Evolutionary conservation across 768 basidiomycete genomes (phyloP).

Genomic region (Boletus pseudo-olivaceus): DNA sequence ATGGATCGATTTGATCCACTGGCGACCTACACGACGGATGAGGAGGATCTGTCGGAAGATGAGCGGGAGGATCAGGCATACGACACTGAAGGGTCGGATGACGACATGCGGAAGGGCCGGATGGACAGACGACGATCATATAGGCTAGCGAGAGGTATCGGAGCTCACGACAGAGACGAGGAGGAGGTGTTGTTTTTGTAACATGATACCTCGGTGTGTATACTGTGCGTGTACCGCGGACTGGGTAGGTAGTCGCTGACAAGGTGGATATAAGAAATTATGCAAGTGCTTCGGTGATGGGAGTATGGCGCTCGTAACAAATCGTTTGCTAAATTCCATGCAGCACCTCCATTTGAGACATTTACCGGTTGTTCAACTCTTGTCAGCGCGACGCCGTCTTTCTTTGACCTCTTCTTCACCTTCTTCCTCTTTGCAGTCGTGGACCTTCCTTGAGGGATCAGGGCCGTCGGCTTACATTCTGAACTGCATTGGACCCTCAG

Average conservation of each 20-base stretch:
- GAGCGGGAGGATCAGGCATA: conserved; percentile 28
- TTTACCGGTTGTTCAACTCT: not conserved
- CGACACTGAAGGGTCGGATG: conserved; percentile 22
- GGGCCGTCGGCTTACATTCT: conserved; percentile 8
- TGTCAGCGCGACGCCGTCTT: not conserved
- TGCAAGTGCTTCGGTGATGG: not conserved
- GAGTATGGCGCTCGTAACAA: not conserved
- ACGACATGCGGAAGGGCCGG: conserved; percentile 17
- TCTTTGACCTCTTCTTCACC: conserved; percentile 1
- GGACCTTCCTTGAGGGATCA: conserved; percentile 9
- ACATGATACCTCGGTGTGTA: not conserved
- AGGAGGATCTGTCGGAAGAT: conserved; percentile 33
- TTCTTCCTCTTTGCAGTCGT: not conserved
- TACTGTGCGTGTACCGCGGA: too few relatives aligned
- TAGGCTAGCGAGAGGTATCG: conserved; percentile 56
- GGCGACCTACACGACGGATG: conserved; percentile 51
- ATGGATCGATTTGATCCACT: conserved; percentile 31
- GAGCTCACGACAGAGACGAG: conserved; percentile 24
- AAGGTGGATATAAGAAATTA: conserved; percentile 4
- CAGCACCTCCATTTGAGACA: conserved; percentile 2
- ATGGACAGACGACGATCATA: conserved; percentile 47
- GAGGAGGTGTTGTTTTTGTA: conserved; percentile 3
- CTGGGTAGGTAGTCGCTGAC: not conserved
- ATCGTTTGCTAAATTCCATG: conserved; percentile 2
- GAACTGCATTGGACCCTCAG: conserved; percentile 6